Percentiles rank a stretch among this genome's conserved stretches.
phyloP scores from a whole-genome alignment of 148 eudicot genomes.

The Vaccinium corymbosum region DNA sequence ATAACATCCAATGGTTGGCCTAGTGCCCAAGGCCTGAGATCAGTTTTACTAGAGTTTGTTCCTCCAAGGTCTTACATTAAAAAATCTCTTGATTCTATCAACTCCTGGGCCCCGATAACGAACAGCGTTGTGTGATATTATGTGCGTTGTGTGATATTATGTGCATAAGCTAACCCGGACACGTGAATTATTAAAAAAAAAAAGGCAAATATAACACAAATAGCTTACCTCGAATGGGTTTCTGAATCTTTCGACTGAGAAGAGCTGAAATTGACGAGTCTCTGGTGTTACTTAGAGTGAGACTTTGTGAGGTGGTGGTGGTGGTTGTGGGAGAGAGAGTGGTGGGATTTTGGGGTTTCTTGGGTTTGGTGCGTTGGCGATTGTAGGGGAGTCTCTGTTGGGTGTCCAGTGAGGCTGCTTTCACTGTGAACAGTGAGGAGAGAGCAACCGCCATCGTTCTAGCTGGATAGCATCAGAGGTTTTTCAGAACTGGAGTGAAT shows the following conservation, averaged over 20 bases:
- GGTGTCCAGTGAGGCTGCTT: slow-evolving; percentile 60
- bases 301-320: slow-evolving; percentile 11
- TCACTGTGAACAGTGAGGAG: slow-evolving; percentile 17
- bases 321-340: slow-evolving; percentile 17
- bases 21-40: no score
- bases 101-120: no score
- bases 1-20: no score
- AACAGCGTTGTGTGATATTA: no score
- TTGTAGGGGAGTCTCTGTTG: slow-evolving; percentile 60
- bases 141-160: no score
- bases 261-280: slow-evolving; percentile 47
- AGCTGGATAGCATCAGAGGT: neutral
- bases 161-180: no score
- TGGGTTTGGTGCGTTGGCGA: slow-evolving; percentile 46
- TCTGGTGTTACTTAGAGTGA: neutral
- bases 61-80: no score
- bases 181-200: no score
- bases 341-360: slow-evolving; percentile 22
- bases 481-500: neutral
- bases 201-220: neutral
- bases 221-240: slow-evolving; percentile 36
- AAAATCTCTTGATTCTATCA: no score
- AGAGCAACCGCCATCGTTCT: slow-evolving; percentile 19
- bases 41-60: no score
- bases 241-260: slow-evolving; percentile 34